Base-by-base conservation (phyloP, 148 eudicot genomes). In the Vaccinium macrocarpon region DNA sequence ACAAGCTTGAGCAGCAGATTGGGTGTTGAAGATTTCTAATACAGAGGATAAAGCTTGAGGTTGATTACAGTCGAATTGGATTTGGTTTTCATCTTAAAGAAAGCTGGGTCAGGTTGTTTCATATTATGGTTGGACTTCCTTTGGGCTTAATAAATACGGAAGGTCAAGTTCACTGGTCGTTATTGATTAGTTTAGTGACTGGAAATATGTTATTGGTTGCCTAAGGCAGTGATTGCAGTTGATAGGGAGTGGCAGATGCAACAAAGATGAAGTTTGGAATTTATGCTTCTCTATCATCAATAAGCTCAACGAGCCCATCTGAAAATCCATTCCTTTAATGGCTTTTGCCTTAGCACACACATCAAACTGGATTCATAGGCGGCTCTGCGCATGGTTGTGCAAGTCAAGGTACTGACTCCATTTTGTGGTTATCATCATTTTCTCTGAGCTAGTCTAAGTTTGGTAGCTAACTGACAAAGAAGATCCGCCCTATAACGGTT, bases 1-100 rank as follows among this genome's bases (percentile, higher is more conserved):
- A 50, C 80, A 25, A 77, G 8, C 19, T 23, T 77, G 80, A 25
- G 61, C 61, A 13, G 80, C 57, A 77, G 56, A 76, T 51, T 23
- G 78, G 59, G 59, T 4, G 59, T 77, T 25, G 18, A 14, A 12
- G n/a, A 6, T 21, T 76, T 76, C 8, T 76, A 23, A 50, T 52
- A 10, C 8, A 42, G 51, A 76, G 32, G 13, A 32, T n/a, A 49
- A 76, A 23, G 78, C 27, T 75, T 48, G 52, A 75, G 78, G 21
- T 0, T 66, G 35, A 23, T 25, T 70, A 11, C 46, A 10, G 74
- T 70, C 9, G 38, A 72, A 72, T 35, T 35, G 76, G 50, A 72
- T 11, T 14, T 38, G 50, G n/a, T 72, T 72, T 35, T 72, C 76
- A 35, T 38, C 49, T 35, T 9, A 72, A 72, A 35, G 50, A 1